Base-by-base conservation (phyloP, 345 rosid genomes). In the Arabis alpina region DNA sequence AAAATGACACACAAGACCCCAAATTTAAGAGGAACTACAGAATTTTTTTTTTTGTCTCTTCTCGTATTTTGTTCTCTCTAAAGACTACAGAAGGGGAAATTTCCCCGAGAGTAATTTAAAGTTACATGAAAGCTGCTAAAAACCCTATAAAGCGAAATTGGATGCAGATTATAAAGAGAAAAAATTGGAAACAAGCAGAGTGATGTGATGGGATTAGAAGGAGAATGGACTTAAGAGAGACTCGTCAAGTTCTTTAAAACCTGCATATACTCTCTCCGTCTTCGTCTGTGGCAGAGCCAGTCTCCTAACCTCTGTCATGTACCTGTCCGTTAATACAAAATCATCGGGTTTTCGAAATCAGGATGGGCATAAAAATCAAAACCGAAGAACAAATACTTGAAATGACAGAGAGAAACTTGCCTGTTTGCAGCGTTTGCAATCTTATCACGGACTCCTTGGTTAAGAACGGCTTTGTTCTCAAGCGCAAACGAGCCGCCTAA, bases 381-480 rank as follows among this genome's bases (percentile, higher is more conserved):
- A 15, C 3, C 37, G 1, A 6, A 32, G 6, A 32, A 5, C 37
- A 6, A 36, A 8, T 36, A 39, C 37, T 23, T 27, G 15, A 13
- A 49, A 74, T 66, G 53, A 48, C 13, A 6, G 3, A 45, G 14
- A 16, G 59, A 59, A 72, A 80, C 74, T 77, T 39, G 87, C 97
- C 99, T 88, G 87, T 92, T 92, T 59, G 92, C 89, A 11, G 96
- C 92, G 72, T 83, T 88, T 10, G 97, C 83, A 40, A 95, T 89
- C 87, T 84, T 92, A 70, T 95, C 98, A 62, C 89, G 85, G 59
- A 84, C 79, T 53, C 99, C 96, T 80, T 88, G 84, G 76, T 88
- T 87, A 72, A 81, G 64, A 74, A 71, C 77, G 15, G 85, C 79
- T 25, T 84, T 82, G 72, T 80, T 91, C 75, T 87, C 89, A 3